Percentiles rank a stretch among this genome's conserved stretches.
phyloP scores from a whole-genome alignment of 2,329 filamentous ascomycete genomes.

The Thelonectria rubi region DNA sequence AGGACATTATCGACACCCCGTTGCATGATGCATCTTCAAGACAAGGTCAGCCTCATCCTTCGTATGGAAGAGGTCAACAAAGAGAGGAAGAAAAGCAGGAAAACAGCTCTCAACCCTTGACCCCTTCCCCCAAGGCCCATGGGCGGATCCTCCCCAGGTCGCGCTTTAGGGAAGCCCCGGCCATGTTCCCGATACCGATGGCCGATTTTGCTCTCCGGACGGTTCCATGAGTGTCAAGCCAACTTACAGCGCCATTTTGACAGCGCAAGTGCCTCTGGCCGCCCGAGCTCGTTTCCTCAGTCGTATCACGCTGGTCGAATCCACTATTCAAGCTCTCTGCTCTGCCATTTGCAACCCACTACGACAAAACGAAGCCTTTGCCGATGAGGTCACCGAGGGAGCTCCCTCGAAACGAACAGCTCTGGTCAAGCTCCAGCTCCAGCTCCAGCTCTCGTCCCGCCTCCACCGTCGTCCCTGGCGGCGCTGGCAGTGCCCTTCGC shows the following conservation, averaged over 20 bases:
- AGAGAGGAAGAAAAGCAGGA: background rate
- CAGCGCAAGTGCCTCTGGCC: background rate
- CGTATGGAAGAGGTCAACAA: background rate
- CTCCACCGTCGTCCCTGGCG: background rate
- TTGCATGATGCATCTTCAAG: slow-evolving; percentile 7
- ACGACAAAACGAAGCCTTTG: slow-evolving; percentile 1
- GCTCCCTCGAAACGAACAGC: background rate
- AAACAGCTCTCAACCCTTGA: background rate
- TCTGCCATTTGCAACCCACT: slow-evolving; percentile 3
- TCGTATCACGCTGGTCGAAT: too few relatives aligned
- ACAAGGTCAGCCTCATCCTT: background rate
- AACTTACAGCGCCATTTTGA: too few relatives aligned
- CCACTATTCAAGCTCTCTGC: slow-evolving; percentile 22
- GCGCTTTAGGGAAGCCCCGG: slow-evolving; percentile 6
- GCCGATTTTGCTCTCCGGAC: slow-evolving; percentile 17
- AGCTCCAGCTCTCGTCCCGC: too few relatives aligned
- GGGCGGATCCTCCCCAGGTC: slow-evolving; percentile 13
- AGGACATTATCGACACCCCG: background rate
- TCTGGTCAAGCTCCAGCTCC: too few relatives aligned
- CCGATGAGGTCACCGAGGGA: slow-evolving; percentile 19
- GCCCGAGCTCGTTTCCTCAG: too few relatives aligned
- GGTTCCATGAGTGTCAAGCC: background rate
- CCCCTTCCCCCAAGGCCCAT: background rate
- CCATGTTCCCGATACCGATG: slow-evolving; percentile 24
- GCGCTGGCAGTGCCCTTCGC: slow-evolving; percentile 2